Evolutionary conservation across 805 yeast species (phyloP), one percentile per base, ranked within the genome.

Genomic region (Debaryomyces prosopidis): DNA sequence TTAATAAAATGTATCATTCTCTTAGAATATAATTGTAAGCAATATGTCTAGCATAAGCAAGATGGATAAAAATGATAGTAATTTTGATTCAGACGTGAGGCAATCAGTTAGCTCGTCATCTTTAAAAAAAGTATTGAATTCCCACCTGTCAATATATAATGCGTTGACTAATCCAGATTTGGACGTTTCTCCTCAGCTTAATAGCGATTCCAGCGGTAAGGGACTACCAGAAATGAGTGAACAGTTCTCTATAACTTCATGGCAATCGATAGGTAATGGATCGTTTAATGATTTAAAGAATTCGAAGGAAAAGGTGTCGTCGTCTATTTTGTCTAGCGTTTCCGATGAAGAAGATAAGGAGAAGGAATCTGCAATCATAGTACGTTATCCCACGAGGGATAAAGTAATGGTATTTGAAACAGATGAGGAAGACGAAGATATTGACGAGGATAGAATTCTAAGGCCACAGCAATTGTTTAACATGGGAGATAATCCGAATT

Each of bases 341-440:
- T 50, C 68, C 3, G 66, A 63, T 19, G 69, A 60, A 17, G 59
- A 61, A 23, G 59, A 57, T 23, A 37, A 43, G 7, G 26, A 23
- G 5, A 17, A 48, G 11, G 60, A 54, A 27, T 52, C 61, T 26
- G 47, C 57, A 40, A 61, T 57, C 5, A 39, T 59, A n/a, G 52
- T 60, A n/a, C 59, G 57, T 2, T 50, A 59, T 3, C 45, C 55
- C 16, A 53, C 48, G 20, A 46, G 50, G 14, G 44, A 57, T 14
- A 49, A 53, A n/a, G 68, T 63, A 5, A 63, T 69, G 69, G 68
- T 69, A 5, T 69, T 70, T 48, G 76, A 71, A 40, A 69, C 75
- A 0, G 75, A 70, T 36, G 75, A 69, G 45, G 75, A 70, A 44
- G 71, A 64, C 30, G 59, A 48, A n/a, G 56, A 46, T 35, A 42